These are phyloP conservation scores for Penicillium canescens DNA, from an alignment of 495 filamentous ascomycete species.

Conservation along the genomic window DNA sequence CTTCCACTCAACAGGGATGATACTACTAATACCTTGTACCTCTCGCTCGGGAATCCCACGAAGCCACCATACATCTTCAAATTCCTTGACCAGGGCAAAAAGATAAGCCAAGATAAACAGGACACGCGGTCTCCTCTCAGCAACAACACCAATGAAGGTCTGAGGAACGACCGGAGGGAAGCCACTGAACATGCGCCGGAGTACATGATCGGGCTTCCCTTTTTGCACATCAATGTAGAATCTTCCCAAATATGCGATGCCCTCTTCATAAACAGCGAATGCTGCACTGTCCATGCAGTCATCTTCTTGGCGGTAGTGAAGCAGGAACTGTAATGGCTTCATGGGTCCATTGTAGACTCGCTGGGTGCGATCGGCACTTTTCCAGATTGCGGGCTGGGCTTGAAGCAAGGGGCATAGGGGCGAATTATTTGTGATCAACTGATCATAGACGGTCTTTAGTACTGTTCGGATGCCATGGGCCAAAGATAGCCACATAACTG, in stretches of 20 bases:
- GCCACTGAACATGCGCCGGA: constrained; percentile 31
- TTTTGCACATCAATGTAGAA: constrained; percentile 27
- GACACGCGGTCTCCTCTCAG: constrained; percentile 34
- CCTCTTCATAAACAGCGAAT: constrained; percentile 30
- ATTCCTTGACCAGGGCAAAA: constrained; percentile 32
- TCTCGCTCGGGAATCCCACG: constrained; percentile 38
- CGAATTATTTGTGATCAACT: constrained; percentile 9
- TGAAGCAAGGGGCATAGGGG: constrained; percentile 14
- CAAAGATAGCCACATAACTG: constrained; percentile 21
- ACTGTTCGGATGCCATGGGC: constrained; percentile 21
- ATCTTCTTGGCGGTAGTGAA: constrained; percentile 12
- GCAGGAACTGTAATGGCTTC: constrained; percentile 18
- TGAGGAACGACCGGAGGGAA: constrained; percentile 37
- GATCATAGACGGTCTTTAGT: constrained; percentile 11
- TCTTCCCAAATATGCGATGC: constrained; percentile 33
- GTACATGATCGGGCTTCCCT: constrained; percentile 15
- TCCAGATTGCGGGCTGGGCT: constrained; percentile 14
- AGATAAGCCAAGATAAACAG: constrained; percentile 35
- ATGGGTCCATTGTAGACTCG: neutral
- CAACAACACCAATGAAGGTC: constrained; percentile 34
- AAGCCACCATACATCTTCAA: constrained; percentile 42
- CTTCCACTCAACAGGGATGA: constrained; percentile 37
- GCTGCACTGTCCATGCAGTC: constrained; percentile 23
- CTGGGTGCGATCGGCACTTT: neutral
- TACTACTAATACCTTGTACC: constrained; percentile 34